These are phyloP conservation scores for Kodamaea leandrae DNA, from an alignment of 805 yeast genomes.

Conservation along the genomic window DNA sequence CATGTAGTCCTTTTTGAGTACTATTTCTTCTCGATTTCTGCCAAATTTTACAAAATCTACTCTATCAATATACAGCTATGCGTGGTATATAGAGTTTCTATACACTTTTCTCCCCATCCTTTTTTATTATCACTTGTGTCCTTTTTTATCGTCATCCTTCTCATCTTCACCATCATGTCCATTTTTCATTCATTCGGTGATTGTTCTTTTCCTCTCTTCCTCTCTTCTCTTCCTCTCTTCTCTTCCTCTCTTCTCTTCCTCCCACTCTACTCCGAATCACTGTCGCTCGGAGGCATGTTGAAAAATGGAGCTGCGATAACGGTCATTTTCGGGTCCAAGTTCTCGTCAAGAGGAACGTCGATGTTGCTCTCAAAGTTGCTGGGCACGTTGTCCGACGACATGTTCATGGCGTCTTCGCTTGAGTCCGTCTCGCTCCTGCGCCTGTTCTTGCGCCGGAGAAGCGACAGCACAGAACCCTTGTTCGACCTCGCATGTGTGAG, in stretches of 20 bases:
- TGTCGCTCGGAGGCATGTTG: conserved; percentile 38
- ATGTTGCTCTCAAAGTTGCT: background rate
- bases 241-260: background rate
- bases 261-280: conserved; percentile 25
- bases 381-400: background rate
- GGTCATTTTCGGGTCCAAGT: conserved; percentile 13
- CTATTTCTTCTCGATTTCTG: too few species aligned
- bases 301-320: conserved; percentile 39
- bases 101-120: too few species aligned
- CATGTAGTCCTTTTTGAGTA: too few species aligned
- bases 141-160: too few species aligned
- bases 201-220: background rate
- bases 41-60: too few species aligned
- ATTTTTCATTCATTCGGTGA: background rate
- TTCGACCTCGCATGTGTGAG: conserved; percentile 1
- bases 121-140: too few species aligned
- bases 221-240: background rate
- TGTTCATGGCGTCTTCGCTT: background rate
- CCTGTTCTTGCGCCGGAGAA: conserved; percentile 2
- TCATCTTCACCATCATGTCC: too few species aligned
- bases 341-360: background rate
- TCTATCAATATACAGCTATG: too few species aligned
- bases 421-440: conserved; percentile 2
- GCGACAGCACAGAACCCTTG: conserved; percentile 6
- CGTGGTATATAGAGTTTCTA: too few species aligned